phyloP scores from a whole-genome alignment of 2,329 filamentous ascomycete genomes.

The Triangularia verruculosa region DNA sequence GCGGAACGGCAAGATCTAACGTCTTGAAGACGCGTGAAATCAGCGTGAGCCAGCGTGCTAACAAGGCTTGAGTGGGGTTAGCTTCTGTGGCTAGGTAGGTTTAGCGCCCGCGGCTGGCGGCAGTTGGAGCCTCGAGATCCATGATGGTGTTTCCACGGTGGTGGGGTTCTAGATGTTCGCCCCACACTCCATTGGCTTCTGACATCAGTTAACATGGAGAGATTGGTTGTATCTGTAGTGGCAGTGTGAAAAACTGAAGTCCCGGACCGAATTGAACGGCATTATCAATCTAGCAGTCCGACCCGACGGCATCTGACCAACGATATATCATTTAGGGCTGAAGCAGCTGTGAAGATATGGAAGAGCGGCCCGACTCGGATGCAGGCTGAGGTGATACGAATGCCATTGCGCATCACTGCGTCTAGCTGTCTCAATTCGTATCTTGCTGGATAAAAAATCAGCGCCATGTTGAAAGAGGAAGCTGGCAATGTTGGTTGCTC shows the following conservation, averaged over 20 bases:
- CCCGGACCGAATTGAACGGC: neutral
- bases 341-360: neutral
- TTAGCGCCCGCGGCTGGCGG: slow-evolving; percentile 19
- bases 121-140: neutral
- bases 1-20: neutral
- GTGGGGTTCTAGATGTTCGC: neutral
- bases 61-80: neutral
- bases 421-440: neutral
- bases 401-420: neutral
- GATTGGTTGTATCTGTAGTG: neutral
- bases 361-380: neutral
- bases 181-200: neutral
- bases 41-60: neutral
- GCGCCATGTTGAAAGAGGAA: neutral
- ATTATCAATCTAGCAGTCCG: neutral
- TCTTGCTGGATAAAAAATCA: neutral
- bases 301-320: neutral
- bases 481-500: neutral
- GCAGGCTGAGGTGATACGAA: neutral
- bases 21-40: neutral
- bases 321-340: neutral
- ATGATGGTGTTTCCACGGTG: neutral
- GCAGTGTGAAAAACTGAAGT: neutral
- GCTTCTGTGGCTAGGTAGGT: neutral
- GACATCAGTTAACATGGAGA: too few species aligned